These are phyloP conservation scores for Chalciporus sphaerocephalus DNA, from an alignment of 768 basidiomycete species.

Conservation along the genomic window DNA sequence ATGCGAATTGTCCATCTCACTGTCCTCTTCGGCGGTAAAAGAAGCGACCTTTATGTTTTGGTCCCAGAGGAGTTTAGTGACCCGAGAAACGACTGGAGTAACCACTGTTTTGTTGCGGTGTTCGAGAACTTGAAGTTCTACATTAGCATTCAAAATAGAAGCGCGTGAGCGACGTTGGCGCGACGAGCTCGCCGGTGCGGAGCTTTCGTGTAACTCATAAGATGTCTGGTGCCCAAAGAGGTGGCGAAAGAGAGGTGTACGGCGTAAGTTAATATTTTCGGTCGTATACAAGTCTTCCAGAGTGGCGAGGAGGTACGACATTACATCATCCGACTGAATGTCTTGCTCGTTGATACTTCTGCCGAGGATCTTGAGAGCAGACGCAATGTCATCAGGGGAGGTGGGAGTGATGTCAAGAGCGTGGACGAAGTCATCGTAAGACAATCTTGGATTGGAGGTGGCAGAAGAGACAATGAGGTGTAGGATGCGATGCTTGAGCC, in stretches of 20 bases:
- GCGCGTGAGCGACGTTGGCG: constrained; percentile 12
- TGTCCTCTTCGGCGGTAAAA: constrained; percentile 25
- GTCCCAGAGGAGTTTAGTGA: constrained; percentile 45
- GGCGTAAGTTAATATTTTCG: constrained; percentile 30
- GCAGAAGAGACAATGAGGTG: constrained; percentile 44
- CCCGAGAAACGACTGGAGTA: constrained; percentile 44
- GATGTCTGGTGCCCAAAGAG: constrained; percentile 27
- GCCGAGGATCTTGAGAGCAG: constrained; percentile 39
- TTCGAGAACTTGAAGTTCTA: constrained; percentile 34
- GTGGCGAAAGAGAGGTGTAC: constrained; percentile 40
- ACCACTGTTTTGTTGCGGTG: constrained; percentile 37
- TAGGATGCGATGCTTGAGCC: constrained; percentile 46
- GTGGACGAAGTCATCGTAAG: constrained; percentile 38
- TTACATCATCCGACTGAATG: constrained; percentile 43
- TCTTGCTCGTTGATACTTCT: constrained; percentile 41
- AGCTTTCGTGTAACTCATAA: constrained; percentile 19
- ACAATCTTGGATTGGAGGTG: constrained; percentile 32
- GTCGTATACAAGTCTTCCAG: constrained; percentile 38
- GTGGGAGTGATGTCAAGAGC: constrained; percentile 30
- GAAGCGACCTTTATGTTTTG: constrained; percentile 41
- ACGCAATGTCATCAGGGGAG: constrained; percentile 30
- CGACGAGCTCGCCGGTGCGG: constrained; percentile 12
- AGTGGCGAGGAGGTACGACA: constrained; percentile 39
- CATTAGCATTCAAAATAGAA: constrained; percentile 4
- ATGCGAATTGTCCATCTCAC: constrained; percentile 14